These are phyloP conservation scores for Komagataea norvegica DNA, from an alignment of 1,139 yeast species.

Conservation along the genomic window DNA sequence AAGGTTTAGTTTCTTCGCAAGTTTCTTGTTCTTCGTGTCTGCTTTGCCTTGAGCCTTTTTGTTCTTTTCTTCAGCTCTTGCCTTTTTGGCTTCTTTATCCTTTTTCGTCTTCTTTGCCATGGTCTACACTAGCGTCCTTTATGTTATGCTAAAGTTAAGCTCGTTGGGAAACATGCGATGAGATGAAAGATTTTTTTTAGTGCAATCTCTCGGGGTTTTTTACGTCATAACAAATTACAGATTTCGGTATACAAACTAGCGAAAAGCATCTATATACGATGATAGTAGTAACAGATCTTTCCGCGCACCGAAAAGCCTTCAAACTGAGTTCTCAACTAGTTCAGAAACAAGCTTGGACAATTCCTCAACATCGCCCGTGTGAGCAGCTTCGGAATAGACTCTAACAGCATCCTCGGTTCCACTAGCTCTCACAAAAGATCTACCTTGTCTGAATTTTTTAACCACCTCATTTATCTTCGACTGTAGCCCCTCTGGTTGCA, in stretches of 20 bases:
- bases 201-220: not conserved
- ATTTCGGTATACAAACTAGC: not conserved
- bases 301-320: not conserved
- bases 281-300: not conserved
- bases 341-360: constrained; percentile 50
- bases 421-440: constrained; percentile 94
- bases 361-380: constrained; percentile 45
- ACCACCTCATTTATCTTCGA: constrained; percentile 63
- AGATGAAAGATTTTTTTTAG: not conserved
- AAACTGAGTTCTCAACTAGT: constrained; percentile 32
- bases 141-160: no score
- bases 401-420: constrained; percentile 98
- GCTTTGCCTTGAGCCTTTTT: constrained; percentile 74
- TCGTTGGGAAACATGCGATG: not conserved
- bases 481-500: constrained; percentile 77
- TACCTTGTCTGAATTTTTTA: constrained; percentile 51
- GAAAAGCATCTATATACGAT: not conserved
- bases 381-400: constrained; percentile 85
- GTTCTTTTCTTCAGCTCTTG: constrained; percentile 78
- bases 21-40: constrained; percentile 66
- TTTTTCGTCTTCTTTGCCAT: constrained; percentile 88
- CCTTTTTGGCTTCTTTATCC: constrained; percentile 88
- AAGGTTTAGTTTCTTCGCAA: constrained; percentile 67
- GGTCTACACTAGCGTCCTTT: no score
- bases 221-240: not conserved